These are phyloP conservation scores for Chlamydomonas sp. DNA, from an alignment of 139 green algal species.

Conservation along the genomic window DNA sequence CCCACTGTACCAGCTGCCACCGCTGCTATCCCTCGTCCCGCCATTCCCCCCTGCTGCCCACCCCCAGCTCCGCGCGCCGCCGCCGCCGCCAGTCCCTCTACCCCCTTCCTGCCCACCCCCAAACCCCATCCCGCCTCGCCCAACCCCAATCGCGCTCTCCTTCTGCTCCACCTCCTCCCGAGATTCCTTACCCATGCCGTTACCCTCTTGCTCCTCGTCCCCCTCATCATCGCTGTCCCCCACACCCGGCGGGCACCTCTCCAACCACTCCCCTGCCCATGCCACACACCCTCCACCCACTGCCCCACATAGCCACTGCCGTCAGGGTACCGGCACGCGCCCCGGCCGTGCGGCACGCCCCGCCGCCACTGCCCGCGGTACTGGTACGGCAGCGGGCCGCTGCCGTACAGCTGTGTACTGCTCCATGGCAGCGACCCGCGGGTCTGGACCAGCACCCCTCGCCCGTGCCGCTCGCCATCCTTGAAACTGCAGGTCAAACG, in stretches of 20 bases:
- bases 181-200: too few relatives aligned
- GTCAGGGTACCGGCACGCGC: slow-evolving; percentile 23
- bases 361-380: slow-evolving; percentile 1
- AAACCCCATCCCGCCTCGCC: too few relatives aligned
- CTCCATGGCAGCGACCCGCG: background rate
- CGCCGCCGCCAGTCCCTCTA: too few relatives aligned
- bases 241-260: too few relatives aligned
- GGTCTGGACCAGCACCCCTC: slow-evolving; percentile 17
- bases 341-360: background rate
- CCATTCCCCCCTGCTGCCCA: too few relatives aligned
- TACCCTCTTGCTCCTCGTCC: too few relatives aligned
- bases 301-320: slow-evolving; percentile 8
- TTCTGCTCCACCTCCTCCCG: too few relatives aligned
- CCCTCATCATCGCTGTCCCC: too few relatives aligned
- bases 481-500: slow-evolving; percentile 19
- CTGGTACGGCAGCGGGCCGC: background rate
- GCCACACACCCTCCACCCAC: slow-evolving; percentile 3
- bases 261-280: background rate
- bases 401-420: too few relatives aligned
- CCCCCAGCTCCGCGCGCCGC: too few relatives aligned
- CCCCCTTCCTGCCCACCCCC: too few relatives aligned
- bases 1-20: slow-evolving; percentile 35
- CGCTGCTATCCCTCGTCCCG: background rate
- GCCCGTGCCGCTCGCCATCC: slow-evolving; percentile 22
- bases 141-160: too few relatives aligned